Evolutionary conservation across 2,329 filamentous ascomycete species (phyloP), one percentile per base, ranked within the genome.

Genomic region (Colletotrichum graminicola): DNA sequence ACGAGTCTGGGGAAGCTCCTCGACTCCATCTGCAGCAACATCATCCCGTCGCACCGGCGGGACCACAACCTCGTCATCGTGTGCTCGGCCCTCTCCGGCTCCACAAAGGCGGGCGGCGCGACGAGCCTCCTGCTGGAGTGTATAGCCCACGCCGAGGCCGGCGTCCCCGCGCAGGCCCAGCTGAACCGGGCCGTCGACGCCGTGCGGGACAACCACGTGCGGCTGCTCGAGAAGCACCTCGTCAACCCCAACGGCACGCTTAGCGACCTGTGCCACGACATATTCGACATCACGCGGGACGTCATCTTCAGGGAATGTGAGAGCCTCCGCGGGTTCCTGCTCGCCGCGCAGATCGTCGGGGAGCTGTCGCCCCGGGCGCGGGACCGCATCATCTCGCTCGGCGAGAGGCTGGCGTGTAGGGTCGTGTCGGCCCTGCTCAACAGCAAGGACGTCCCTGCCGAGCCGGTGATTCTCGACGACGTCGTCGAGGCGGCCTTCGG

Each of bases 1-100:
- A 98, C 95, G 62, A 97, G 94, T 79, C 93, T 98, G 62, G 95
- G 95, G 76, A 98, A 98, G 83, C 97, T 97, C 77, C 92, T 94
- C 64, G 87, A 89, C 75, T 91, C 92, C 81, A 86, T 88, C 78
- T 73, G 83, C 81, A 45, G 49, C 23, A 67, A 57, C 51, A 72
- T 72, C 62, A 71, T 72, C 41, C 70, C 67, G 52, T 70, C 70
- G 21, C 65, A 62, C 43, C 56, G 66, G 61, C 66, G 45, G 67
- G 84, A 89, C 67, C 91, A 94, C 78, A 91, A 91, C 81, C 90
- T 98, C 74, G 95, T 94, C 66, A 92, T 99, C 67, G 95, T 99
- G 68, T 98, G 96, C 84, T 99, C 96, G 73, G 96, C 96, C 47
- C 88, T 95, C 79, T 98, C 94, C 83, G 96, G 93, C 73, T 94